Conservation (phyloP, 1,284 basidiomycete species). For the Moesziomyces antarcticus region DNA sequence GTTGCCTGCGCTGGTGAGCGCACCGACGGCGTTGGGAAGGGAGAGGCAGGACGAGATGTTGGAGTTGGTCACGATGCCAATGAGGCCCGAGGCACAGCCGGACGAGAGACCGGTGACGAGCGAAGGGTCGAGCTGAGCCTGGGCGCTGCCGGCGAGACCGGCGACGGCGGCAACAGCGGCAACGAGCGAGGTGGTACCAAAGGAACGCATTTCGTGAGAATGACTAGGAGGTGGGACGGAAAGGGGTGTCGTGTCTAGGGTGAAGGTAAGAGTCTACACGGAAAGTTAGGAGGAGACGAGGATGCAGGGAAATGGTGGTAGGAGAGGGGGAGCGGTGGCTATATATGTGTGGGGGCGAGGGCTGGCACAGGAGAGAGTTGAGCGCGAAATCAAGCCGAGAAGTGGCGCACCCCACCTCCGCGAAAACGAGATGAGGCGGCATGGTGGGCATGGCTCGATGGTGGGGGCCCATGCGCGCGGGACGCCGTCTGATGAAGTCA, state of each 20-base stretch:
- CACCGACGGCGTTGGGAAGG: conserved; percentile 35
- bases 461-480: too few relatives aligned
- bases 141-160: conserved; percentile 12
- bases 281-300: not conserved
- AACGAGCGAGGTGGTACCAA: conserved; percentile 16
- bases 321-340: not conserved
- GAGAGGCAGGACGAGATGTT: conserved; percentile 38
- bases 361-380: too few relatives aligned
- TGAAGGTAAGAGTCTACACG: not conserved
- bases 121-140: conserved; percentile 41
- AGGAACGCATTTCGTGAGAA: conserved; percentile 17
- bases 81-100: conserved; percentile 21
- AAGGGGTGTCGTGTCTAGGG: not conserved
- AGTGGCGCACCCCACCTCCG: too few relatives aligned
- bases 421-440: too few relatives aligned
- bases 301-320: not conserved
- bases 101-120: conserved; percentile 46
- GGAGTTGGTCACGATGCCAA: conserved; percentile 36
- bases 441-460: too few relatives aligned
- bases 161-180: conserved; percentile 18
- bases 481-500: too few relatives aligned
- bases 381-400: too few relatives aligned
- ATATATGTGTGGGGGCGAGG: too few relatives aligned
- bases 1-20: conserved; percentile 31
- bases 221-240: not conserved